Evolutionary conservation across 176 grass and related monocot genomes (phyloP), one percentile per base, ranked within the genome.

Genomic region (Poa pratensis): DNA sequence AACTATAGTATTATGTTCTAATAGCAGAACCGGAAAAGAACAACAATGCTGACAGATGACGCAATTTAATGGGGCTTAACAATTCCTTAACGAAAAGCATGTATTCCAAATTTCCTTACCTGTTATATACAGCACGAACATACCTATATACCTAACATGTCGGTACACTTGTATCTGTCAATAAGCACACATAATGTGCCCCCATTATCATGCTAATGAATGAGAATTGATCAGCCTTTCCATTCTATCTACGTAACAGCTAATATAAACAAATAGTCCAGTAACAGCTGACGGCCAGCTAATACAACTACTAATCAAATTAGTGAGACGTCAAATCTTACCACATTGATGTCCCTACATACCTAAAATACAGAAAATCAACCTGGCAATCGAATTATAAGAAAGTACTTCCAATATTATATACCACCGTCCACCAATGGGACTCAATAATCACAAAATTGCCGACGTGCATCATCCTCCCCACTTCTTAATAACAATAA

Each of bases 201-300:
- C n/a, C 2, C 9, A 39, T n/a, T 55, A 66, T 48, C 65, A 20
- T 80, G 13, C 11, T 32, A 34, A 34, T 27, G 30, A 53, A 62
- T n/a, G 18, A 4, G 19, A 4, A 7, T 8, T 9, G 30, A 18
- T 8, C 3, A n/a, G 61, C 45, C 27, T 45, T 69, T 17, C 51
- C 28, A 71, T 69, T 32, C 35, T 51, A 22, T 72, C 19, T 27
- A 20, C 17, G 5, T 5, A 32, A 27, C 59, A 66, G 46, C 30
- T 77, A 79, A 67, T 2, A 24, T 37, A 59, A 67, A 19, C 48
- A 86, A 86, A 32, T 6, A 46, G 46, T 74, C 74, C 28, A 74
- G 40, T 17, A 83, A 83, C 16, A 48, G 27, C 26, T 6, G 3
- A 57, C 19, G 0, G 49, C 27, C 80, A 83, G 58, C n/a, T 51